These are phyloP conservation scores for Huntiella decipiens DNA, from an alignment of 2,329 filamentous ascomycete genomes.

Conservation along the genomic window DNA sequence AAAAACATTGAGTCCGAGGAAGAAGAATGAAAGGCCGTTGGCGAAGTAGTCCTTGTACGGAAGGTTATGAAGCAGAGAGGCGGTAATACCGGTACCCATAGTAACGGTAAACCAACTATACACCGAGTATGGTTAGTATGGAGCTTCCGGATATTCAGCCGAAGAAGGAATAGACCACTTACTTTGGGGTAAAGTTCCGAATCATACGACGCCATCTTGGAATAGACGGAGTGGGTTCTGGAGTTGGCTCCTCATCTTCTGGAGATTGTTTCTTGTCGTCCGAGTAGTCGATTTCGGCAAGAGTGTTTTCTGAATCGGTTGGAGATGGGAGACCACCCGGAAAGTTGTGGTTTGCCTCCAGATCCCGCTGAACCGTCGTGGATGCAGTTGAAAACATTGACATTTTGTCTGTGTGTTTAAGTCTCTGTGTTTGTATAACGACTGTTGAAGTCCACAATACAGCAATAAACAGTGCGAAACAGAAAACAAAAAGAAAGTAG, in stretches of 20 bases:
- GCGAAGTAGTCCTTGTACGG: conserved; percentile 41
- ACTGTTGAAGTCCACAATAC: neutral
- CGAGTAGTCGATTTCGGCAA: neutral
- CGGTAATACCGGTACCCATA: conserved; percentile 52
- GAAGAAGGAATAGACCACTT: conserved; percentile 14
- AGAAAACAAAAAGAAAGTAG: neutral
- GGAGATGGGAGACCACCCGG: neutral
- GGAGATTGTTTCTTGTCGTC: neutral
- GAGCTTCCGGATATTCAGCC: neutral
- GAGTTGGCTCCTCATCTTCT: neutral
- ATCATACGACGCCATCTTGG: conserved; percentile 25
- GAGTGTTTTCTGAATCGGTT: neutral
- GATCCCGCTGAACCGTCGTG: neutral
- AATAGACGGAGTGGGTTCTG: neutral
- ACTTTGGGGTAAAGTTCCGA: conserved; percentile 37
- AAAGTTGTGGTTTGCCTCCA: neutral
- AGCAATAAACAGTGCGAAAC: neutral
- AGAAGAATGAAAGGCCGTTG: conserved; percentile 36
- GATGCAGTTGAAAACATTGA: neutral
- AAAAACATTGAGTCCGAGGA: conserved; percentile 40
- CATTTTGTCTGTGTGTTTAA: too few species aligned
- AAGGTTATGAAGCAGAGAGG: conserved; percentile 40
- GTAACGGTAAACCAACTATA: conserved; percentile 37
- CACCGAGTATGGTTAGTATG: neutral
- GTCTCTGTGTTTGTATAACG: too few species aligned